These are phyloP conservation scores for Mucor irregularis DNA, from an alignment of 371 early-diverging fungal species.

Conservation along the genomic window DNA sequence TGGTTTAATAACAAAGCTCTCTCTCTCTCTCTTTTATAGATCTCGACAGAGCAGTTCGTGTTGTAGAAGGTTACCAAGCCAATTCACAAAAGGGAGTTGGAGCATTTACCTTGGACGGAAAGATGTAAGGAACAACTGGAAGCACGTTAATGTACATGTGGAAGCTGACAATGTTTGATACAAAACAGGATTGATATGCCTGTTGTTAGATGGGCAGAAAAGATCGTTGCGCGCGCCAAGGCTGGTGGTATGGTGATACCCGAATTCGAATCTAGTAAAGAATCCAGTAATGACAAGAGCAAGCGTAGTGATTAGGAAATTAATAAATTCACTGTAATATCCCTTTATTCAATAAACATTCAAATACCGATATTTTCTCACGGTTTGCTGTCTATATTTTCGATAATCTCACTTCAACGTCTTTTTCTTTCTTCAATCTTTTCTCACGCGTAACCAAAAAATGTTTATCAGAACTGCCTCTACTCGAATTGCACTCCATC, in stretches of 20 bases:
- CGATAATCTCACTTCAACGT: neutral
- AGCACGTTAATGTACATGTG: too few relatives aligned
- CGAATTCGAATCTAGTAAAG: constrained; percentile 13
- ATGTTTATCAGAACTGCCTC: constrained; percentile 7
- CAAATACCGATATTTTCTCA: constrained; percentile 18
- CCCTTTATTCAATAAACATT: too few relatives aligned
- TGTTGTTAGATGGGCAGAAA: constrained; percentile 72
- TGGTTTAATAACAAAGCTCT: neutral
- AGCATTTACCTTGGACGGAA: constrained; percentile 89
- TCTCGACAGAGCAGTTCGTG: constrained; percentile 61
- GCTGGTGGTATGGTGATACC: constrained; percentile 58
- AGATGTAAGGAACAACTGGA: constrained; percentile 56
- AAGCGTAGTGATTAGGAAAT: neutral
- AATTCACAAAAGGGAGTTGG: constrained; percentile 76
- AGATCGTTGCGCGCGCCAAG: constrained; percentile 56
- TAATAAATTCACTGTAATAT: neutral
- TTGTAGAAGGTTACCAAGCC: constrained; percentile 67
- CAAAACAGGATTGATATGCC: constrained; percentile 69
- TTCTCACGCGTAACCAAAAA: constrained; percentile 4
- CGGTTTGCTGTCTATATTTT: neutral
- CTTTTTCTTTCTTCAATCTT: neutral
- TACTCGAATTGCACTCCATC: neutral
- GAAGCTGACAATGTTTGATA: too few relatives aligned
- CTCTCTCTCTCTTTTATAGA: constrained; percentile 30
- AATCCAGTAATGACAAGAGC: constrained; percentile 1